Evolutionary conservation across 768 basidiomycete species (phyloP), one percentile per base, ranked within the genome.

Genomic region (Exsudoporus frostii): DNA sequence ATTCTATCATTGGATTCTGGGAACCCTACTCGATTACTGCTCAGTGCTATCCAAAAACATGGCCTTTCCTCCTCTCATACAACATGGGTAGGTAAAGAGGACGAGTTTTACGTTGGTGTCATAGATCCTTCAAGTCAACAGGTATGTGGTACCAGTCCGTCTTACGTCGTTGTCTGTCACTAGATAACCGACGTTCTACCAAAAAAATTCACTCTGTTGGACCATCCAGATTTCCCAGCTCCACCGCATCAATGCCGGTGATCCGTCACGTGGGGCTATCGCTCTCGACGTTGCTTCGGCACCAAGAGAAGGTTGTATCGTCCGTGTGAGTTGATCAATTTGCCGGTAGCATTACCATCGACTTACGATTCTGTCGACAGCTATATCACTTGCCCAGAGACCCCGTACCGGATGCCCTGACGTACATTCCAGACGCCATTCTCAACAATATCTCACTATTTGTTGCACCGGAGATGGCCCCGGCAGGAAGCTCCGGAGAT

Each of bases 241-340:
- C 36, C 80, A 79, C 60, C 76, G 71, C 50, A 83, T 91, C 53
- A 81, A 76, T 22, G 84, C 88, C 0, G 89, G 89, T 4, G 87
- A 86, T 61, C 88, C 86, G 2, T 82, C 82, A 15, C 78, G 84
- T 7, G 89, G 89, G 3, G 76, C 78, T 4, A 75, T 90, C 14
- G 81, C 88, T 1, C 71, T 91, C 1, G 80, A 82, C 20, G 71
- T 79, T 1, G 70, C 75, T 20, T 71, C 69, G 14, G 79, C 84
- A 3, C 86, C 85, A 2, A 59, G 58, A 4, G 62, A 70, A 14
- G 84, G 82, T n/a, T 70, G 77, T 7, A 54, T 60, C 4, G 79
- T 88, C 15, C 80, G 82, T 71, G 79, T 76, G 71, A 71, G 74
- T 59, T 38, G 27, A 29, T 46, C 30, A 9, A 7, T 44, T 36